Evolutionary conservation across 2,329 filamentous ascomycete genomes (phyloP), one percentile per base, ranked within the genome.

Genomic region (Scedosporium dehoogii): DNA sequence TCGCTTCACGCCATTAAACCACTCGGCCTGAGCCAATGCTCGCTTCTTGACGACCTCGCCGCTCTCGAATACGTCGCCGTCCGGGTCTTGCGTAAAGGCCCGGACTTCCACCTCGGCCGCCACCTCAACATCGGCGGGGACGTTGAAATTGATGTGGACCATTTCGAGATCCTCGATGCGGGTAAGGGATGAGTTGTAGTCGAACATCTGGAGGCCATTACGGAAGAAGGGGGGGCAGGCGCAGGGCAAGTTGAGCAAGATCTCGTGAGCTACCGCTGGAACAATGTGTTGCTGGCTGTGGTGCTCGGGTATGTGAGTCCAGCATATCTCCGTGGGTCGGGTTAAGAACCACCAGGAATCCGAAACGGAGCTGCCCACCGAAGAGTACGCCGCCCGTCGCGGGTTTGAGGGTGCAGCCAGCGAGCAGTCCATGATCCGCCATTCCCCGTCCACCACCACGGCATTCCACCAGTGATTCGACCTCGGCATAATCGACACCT

Each of bases 401-500:
- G 94, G 93, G 69, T 97, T 91, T 0, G 93, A 96, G 12, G 93
- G 92, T 66, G 89, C 92, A 3, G 94, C 92, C 58, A 99, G 80
- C 42, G 91, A 96, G 72, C 91, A 94, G 73, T 99, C 94, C 78
- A 99, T 91, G 67, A 97, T 89, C 59, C 94, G 89, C 94, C 94
- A 99, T 75, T 97, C 92, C 23, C 90, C 88, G 73, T 99, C 94
- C 7, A 97, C 87, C 42, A 97, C 78, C 18, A 97, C 91, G 0
- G 91, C 87, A 68, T 99, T 99, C 94, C 94, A 99, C 86, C 90
- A 97, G 75, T 99, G 94, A 70, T 99, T 99, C 0, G 93, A 83
- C 33, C 88, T 85, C n/a, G 91, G 90, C 73, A 93, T 85, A 63
- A 88, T 88, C 65, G 89, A 90, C 53, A 92, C 79, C 68, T 97